A percentile compares a stretch with the other conserved stretches of the same genome.
phyloP scores from a whole-genome alignment of 2,329 filamentous ascomycete genomes.

The Stagonosporopsis cucurbitacearum region DNA sequence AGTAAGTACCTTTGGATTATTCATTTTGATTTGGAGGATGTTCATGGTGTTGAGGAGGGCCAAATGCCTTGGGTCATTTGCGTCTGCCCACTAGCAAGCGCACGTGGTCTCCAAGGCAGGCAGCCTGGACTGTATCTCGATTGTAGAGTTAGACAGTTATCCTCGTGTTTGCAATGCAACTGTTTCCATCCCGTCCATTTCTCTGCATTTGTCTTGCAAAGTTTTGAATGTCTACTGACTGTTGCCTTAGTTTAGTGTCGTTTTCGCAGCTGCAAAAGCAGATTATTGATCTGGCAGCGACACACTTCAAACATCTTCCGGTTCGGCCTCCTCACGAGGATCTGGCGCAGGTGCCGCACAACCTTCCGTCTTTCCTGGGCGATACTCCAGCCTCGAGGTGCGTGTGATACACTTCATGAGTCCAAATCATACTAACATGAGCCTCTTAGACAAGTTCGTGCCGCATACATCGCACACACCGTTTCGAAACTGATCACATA shows the following conservation, averaged over 20 bases:
- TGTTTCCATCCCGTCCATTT: constrained; percentile 20
- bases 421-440: neutral
- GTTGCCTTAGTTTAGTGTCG: constrained; percentile 54
- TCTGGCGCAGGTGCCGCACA: constrained; percentile 58
- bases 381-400: constrained; percentile 58
- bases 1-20: constrained; percentile 49
- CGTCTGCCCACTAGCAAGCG: constrained; percentile 15
- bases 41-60: constrained; percentile 20
- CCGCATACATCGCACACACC: constrained; percentile 62
- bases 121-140: constrained; percentile 21
- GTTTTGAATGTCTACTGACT: constrained; percentile 26
- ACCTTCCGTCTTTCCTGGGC: constrained; percentile 61
- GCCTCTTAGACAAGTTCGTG: constrained; percentile 54
- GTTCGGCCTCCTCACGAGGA: constrained; percentile 59
- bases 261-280: constrained; percentile 60
- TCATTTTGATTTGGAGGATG: constrained; percentile 23
- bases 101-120: constrained; percentile 18
- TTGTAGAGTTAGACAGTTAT: constrained; percentile 19
- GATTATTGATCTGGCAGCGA: constrained; percentile 59
- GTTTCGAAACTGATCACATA: constrained; percentile 63
- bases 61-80: constrained; percentile 22
- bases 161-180: constrained; percentile 36
- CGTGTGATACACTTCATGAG: constrained; percentile 4
- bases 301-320: constrained; percentile 60
- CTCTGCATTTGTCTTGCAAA: constrained; percentile 15